A percentile compares a stretch with the other conserved stretches of the same genome.
These are phyloP conservation scores for Alternaria conjuncta DNA, from an alignment of 2,329 filamentous ascomycete genomes.

Conservation along the genomic window DNA sequence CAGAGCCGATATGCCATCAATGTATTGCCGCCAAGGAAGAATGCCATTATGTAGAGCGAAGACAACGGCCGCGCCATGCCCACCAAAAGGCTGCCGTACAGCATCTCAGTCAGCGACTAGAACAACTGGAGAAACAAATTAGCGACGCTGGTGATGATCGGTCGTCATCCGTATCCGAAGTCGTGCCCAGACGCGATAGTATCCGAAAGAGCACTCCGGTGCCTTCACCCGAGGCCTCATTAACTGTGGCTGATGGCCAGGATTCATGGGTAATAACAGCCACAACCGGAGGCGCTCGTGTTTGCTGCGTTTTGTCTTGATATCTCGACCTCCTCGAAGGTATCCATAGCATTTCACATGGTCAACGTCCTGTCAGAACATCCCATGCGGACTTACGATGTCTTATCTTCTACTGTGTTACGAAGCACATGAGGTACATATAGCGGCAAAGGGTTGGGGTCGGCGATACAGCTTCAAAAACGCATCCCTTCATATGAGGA, in stretches of 20 bases:
- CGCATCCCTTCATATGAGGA: not conserved
- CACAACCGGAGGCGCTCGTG: not conserved
- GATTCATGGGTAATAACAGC: conserved; percentile 24
- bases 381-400: not conserved
- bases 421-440: not conserved
- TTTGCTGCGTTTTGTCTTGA: not conserved
- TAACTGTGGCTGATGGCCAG: conserved; percentile 24
- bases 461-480: not conserved
- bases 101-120: conserved; percentile 29
- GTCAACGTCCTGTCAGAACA: not conserved
- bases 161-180: conserved; percentile 5
- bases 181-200: not conserved
- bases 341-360: not conserved
- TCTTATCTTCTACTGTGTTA: not conserved
- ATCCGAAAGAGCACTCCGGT: conserved; percentile 3
- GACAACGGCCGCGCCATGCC: conserved; percentile 30
- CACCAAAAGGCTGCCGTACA: conserved; percentile 30
- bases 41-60: conserved; percentile 38
- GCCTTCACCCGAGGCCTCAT: conserved; percentile 19
- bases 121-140: conserved; percentile 36
- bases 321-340: not conserved
- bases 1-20: conserved; percentile 32
- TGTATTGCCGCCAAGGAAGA: conserved; percentile 31
- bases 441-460: not conserved
- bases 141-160: not conserved